Evolutionary conservation across 148 eudicot species (phyloP).

Genomic region (Selenicereus undatus): DNA sequence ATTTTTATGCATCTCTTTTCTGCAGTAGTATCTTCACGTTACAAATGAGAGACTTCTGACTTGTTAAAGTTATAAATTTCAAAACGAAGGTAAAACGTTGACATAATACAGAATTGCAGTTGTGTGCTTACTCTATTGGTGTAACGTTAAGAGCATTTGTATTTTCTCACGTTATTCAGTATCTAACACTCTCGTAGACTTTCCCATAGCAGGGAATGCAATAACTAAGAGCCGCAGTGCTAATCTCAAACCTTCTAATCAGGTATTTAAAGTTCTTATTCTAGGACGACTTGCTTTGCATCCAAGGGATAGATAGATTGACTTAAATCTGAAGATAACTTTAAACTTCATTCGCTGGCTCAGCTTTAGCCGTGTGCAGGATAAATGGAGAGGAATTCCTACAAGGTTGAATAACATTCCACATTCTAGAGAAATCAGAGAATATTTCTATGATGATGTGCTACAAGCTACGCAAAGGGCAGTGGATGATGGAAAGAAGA

Average conservation of each 20-base stretch:
- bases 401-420: slow-evolving; percentile 96
- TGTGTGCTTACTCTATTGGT: background rate
- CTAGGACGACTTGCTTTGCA: background rate
- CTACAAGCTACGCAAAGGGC: slow-evolving; percentile 88
- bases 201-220: slow-evolving; percentile 36
- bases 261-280: slow-evolving; percentile 36
- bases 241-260: slow-evolving; percentile 30
- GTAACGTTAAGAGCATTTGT: background rate
- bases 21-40: background rate
- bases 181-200: background rate
- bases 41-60: background rate
- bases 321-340: background rate
- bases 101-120: background rate
- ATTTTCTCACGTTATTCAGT: background rate
- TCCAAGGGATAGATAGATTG: background rate
- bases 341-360: slow-evolving; percentile 13
- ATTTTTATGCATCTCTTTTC: slow-evolving; percentile 9
- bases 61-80: too few species aligned
- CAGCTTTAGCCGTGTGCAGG: slow-evolving; percentile 46
- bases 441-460: slow-evolving; percentile 91
- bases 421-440: slow-evolving; percentile 91
- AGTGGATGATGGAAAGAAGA: slow-evolving; percentile 60
- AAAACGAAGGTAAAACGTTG: too few species aligned
- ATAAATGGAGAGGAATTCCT: slow-evolving; percentile 91
- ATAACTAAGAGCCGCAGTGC: slow-evolving; percentile 36